Evolutionary conservation across 2,329 filamentous ascomycete genomes (phyloP).

Genomic region (Epichloe uncinata): DNA sequence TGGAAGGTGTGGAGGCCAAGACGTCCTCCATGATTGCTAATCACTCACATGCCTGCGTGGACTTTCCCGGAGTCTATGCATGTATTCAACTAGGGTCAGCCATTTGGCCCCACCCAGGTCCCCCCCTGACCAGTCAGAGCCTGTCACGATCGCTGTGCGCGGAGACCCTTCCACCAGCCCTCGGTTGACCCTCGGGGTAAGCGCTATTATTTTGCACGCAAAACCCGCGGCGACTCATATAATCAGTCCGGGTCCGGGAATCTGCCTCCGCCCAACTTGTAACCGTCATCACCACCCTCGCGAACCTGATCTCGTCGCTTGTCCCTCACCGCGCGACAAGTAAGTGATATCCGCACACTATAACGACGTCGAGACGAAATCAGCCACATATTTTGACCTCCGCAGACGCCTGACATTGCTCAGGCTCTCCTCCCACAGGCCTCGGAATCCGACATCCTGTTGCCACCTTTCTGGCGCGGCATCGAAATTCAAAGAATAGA

Average conservation of each 20-base stretch:
- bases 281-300: slow-evolving; percentile 2
- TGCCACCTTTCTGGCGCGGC: too few relatives aligned
- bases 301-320: neutral
- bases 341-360: neutral
- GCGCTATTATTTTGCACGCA: slow-evolving; percentile 1
- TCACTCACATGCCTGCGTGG: neutral
- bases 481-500: neutral
- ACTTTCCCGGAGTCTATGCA: neutral
- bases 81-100: neutral
- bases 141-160: neutral
- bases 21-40: too few relatives aligned
- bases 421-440: too few relatives aligned
- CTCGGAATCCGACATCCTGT: too few relatives aligned
- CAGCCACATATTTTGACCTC: neutral
- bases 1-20: too few relatives aligned
- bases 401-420: neutral
- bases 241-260: neutral
- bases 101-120: neutral
- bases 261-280: slow-evolving; percentile 1
- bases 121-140: too few relatives aligned
- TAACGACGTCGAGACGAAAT: neutral
- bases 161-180: slow-evolving; percentile 2
- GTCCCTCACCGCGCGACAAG: neutral
- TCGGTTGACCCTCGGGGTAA: neutral
- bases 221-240: slow-evolving; percentile 5